Evolutionary conservation across 495 filamentous ascomycete genomes (phyloP), one percentile per base, ranked within the genome.

Genomic region (Pyrenula aspistea): DNA sequence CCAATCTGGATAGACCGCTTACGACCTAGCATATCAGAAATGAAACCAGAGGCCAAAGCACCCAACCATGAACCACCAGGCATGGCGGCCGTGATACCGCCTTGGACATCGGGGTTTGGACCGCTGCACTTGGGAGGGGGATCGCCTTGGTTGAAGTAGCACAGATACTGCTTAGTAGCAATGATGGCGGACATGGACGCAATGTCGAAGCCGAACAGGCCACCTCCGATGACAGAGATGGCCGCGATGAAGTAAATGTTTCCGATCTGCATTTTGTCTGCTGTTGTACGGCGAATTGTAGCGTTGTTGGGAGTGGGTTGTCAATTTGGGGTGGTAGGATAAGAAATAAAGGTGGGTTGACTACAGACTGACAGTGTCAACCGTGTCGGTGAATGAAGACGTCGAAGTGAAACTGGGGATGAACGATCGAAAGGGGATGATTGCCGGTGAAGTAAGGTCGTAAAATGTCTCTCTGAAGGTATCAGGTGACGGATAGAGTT

Each of bases 191-290:
- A 85, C 86, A 90, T 86, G n/a, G 85, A 88, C 57, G 79, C 79
- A 66, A 90, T 88, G 73, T 89, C 88, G 62, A 91, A 90, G 56
- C 87, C 87, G 60, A 94, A 92, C 19, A 91, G 78, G 52, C 79
- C 84, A 67, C 88, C 89, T 58, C 89, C 89, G 55, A 87, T 76
- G 62, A 91, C 84, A 64, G 86, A 78, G 68, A 87, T 80, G 68
- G 83, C 83, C 61, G 87, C 78, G 66, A 90, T 90, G 49, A 83
- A 66, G 62, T 89, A 89, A 58, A 88, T 77, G 63, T 88, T 89
- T 20, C 84, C 83, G 53, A 84, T 63, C 51, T 67, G 19, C 58
- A 65, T 64, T 21, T 36, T 63, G 36, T 25, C 25, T 54, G 24
- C 21, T 31, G 24, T 56, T 21, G 31, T 15, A n/a, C n/a, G n/a